Base-by-base conservation (phyloP, 1,284 basidiomycete genomes). In the Pseudozyma hubeiensis region DNA sequence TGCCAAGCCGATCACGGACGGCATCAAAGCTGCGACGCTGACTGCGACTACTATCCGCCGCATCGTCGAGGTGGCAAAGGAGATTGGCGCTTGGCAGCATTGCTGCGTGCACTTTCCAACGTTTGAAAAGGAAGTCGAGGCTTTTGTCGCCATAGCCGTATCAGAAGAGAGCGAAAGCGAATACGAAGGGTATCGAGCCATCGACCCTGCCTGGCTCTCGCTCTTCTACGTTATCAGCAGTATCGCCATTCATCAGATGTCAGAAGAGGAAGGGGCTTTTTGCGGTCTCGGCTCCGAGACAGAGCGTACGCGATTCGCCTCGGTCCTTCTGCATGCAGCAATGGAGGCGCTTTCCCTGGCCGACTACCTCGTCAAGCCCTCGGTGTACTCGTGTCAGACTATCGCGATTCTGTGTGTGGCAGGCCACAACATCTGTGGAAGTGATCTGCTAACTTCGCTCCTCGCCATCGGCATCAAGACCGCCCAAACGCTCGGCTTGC, bases 391-490 rank as follows among this genome's bases (percentile, higher is more conserved):
- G 33, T 77, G 75, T 39, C 75, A 77, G 52, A 73, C 75, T 0
- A 66, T 77, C 8, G 75, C 75, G 7, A 70, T 77, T 30, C 62
- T 77, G 6, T 77, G 69, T 40, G 75, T 77, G 10, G 64, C 64
- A 13, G 75, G 75, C 30, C 75, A 77, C 62, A 77, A 77, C 55
- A 73, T 77, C 41, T 67, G 66, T 35, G 75, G 71, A 45, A 73
- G 70, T 33, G 71, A 77, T 47, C 41, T 77, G 41, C 64, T 77
- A 43, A 73, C 70, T 9, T 66, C 70, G 5, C 59, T 73, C 8
- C 63, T 77, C 30, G 75, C 75, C 4, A 73, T 77, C 17, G 75
- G 75, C 37, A 77, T 77, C 65, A 77, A 77, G 58, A 70, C 66
- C 3, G 75, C 62, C 8, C 75, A 77, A 40, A 77, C 65, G 13